Conservation (phyloP, 2,329 filamentous ascomycete species). For the Ceratocystis variospora region DNA sequence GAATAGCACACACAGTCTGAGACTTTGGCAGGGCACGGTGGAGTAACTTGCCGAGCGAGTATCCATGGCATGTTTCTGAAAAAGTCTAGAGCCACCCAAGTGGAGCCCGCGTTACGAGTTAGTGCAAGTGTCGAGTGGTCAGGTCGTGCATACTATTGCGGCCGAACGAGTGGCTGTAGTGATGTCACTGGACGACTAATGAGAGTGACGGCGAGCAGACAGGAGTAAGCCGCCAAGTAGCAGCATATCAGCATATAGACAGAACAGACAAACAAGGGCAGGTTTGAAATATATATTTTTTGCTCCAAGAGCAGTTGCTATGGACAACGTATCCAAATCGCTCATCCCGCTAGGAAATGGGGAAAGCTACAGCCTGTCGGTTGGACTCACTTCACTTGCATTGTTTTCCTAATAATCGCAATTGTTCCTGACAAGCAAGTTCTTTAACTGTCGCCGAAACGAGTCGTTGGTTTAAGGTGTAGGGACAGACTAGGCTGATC, state of each 20-base stretch:
- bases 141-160: background rate
- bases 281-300: background rate
- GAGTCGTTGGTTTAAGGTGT: constrained; percentile 20
- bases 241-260: background rate
- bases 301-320: too few species aligned
- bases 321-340: too few species aligned
- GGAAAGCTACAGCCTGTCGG: background rate
- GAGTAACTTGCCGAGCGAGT: background rate
- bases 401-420: too few species aligned
- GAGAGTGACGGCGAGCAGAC: background rate
- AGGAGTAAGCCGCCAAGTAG: background rate
- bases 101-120: background rate
- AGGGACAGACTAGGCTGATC: constrained; percentile 9
- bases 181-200: background rate
- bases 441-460: constrained; percentile 1
- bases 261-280: background rate
- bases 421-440: background rate
- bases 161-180: background rate
- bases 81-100: background rate
- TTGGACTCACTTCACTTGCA: background rate
- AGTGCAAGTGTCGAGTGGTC: background rate
- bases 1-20: background rate
- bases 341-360: too few species aligned
- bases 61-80: background rate
- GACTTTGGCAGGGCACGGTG: background rate